Conservation (phyloP, 805 yeast species). For the Candida pini region DNA sequence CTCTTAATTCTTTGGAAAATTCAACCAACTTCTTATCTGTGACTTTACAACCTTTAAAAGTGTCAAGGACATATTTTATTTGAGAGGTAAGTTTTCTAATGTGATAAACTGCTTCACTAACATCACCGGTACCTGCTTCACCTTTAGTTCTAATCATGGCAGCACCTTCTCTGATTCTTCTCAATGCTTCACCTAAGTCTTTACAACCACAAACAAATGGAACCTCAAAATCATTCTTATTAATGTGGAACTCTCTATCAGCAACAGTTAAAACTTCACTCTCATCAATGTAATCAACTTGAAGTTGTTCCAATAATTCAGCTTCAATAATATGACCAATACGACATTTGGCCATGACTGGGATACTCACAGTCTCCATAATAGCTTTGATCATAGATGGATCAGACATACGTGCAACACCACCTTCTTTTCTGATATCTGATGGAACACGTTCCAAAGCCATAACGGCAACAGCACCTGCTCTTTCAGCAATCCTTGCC, state of each 20-base stretch:
- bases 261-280: conserved; percentile 83
- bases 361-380: conserved; percentile 64
- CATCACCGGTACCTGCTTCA: conserved; percentile 87
- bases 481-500: conserved; percentile 72
- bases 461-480: conserved; percentile 90
- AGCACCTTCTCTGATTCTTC: conserved; percentile 77
- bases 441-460: conserved; percentile 83
- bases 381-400: conserved; percentile 73
- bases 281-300: conserved; percentile 77
- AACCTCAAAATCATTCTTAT: conserved; percentile 53
- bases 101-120: conserved; percentile 76
- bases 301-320: conserved; percentile 64
- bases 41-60: conserved; percentile 2
- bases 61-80: conserved; percentile 39
- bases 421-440: conserved; percentile 76
- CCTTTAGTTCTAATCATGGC: conserved; percentile 87
- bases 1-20: conserved; percentile 54
- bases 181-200: conserved; percentile 74
- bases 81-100: conserved; percentile 55
- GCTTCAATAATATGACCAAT: conserved; percentile 84
- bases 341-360: conserved; percentile 83
- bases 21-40: conserved; percentile 32
- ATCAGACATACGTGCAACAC: conserved; percentile 83
- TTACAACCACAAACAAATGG: conserved; percentile 86
- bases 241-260: conserved; percentile 60